Base-by-base conservation (phyloP, 179 eudicot species). In the Amaranthus tricolor region DNA sequence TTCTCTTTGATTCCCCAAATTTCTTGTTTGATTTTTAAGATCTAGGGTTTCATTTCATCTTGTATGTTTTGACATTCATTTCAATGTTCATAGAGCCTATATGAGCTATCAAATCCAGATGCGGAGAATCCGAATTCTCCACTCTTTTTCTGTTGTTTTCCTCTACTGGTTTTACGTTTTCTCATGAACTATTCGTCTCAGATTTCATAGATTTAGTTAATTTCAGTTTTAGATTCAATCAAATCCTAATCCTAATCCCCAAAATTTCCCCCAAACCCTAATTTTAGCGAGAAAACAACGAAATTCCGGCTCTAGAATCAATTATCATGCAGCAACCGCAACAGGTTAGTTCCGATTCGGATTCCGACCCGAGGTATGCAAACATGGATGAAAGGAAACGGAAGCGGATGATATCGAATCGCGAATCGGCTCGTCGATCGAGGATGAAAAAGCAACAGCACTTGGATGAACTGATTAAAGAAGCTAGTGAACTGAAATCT, bases 71-170 rank as follows among this genome's bases (percentile, higher is more conserved):
- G 70, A 72, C 70, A 19, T 62, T 67, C 76, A 56, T 52, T 52
- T 40, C 60, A 16, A 85, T 89, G 89, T 70, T 78, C 60, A 21
- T 64, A 16, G 70, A 75, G 76, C 77, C 64, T 85, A 75, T 56
- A 89, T 91, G 97, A 86, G 80, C 53, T 79, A 20, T 40, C 78
- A 84, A 48, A 81, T 86, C 70, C 84, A 80, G 52, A 82, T 89
- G 87, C 90, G 91, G 57, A 76, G 96, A 57, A 79, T 91, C 60
- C 81, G 91, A 67, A 82, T 93, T 59, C 83, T 89, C 11, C 98
- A 93, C 69, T 93, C 98, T 10, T 91, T 91, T 74, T 93, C 97
- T 2, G 95, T 91, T 66, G 98, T 93, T 7, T 93, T 91, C 75
- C 91, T 93, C 44, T 86, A 93, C 84, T 91, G 90, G 90, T 91